Evolutionary conservation across 164 flowering plant genomes (phyloP).

Genomic region (Annona cherimola): DNA sequence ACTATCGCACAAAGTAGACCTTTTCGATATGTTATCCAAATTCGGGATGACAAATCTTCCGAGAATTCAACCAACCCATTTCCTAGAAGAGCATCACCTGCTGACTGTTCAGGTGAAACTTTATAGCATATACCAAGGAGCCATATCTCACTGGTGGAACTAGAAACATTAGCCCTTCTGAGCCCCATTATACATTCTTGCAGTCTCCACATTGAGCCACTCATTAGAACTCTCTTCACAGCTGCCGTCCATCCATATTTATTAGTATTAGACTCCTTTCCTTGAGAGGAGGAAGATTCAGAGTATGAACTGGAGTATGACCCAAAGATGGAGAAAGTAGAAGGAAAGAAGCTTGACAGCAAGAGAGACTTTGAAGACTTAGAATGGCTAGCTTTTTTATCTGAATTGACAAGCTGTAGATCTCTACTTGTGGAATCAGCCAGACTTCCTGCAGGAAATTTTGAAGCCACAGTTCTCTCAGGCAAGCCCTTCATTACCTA

Average conservation of each 20-base stretch:
- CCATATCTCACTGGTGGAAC: constrained; percentile 80
- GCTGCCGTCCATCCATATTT: constrained; percentile 58
- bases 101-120: constrained; percentile 41
- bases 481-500: constrained; percentile 60
- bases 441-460: constrained; percentile 25
- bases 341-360: constrained; percentile 50
- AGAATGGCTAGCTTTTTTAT: constrained; percentile 24
- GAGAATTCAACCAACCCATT: constrained; percentile 56
- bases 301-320: constrained; percentile 19
- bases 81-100: constrained; percentile 19
- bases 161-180: constrained; percentile 39
- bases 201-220: constrained; percentile 77
- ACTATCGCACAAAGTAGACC: constrained; percentile 33
- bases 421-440: constrained; percentile 24
- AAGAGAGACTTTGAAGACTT: constrained; percentile 31
- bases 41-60: constrained; percentile 75
- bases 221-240: constrained; percentile 47
- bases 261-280: constrained; percentile 24
- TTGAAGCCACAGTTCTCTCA: constrained; percentile 32
- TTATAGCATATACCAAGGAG: constrained; percentile 75
- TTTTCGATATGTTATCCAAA: constrained; percentile 83
- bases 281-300: constrained; percentile 28
- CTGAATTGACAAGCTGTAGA: constrained; percentile 19
- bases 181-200: constrained; percentile 67
- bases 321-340: constrained; percentile 55